These are phyloP conservation scores for Acanthamoeba sp. DNA, from an alignment of 208 protist genomes.

Conservation along the genomic window DNA sequence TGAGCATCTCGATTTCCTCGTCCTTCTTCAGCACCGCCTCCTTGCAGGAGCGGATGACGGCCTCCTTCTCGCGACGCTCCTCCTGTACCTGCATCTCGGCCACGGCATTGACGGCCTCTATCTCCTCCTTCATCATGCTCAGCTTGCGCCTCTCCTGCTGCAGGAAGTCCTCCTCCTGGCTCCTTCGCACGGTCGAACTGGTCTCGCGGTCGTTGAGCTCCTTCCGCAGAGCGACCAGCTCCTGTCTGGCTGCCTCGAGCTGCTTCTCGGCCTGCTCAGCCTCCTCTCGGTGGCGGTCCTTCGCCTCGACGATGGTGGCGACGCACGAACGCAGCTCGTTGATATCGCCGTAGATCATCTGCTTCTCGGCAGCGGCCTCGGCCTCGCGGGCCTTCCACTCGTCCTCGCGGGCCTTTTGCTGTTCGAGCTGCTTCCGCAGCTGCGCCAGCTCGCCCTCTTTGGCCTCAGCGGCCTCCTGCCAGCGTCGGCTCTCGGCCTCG, in stretches of 20 bases:
- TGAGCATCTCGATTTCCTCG: neutral
- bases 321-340: neutral
- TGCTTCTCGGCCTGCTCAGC: neutral
- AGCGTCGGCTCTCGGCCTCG: neutral
- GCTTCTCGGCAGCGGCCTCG: neutral
- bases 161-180: neutral
- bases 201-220: neutral
- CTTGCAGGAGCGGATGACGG: neutral
- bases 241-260: neutral
- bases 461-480: neutral
- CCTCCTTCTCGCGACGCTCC: neutral
- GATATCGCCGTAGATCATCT: neutral
- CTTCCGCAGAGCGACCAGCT: neutral
- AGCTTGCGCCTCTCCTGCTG: neutral
- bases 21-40: neutral
- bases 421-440: neutral
- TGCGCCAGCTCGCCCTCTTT: slow-evolving; percentile 9
- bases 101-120: neutral
- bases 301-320: neutral
- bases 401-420: neutral
- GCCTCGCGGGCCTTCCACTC: neutral
- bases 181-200: neutral
- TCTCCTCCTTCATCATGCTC: neutral
- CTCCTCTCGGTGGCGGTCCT: neutral
- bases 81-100: neutral